Base-by-base conservation (phyloP, 805 yeast species). In the Jamesozyma gamospora region DNA sequence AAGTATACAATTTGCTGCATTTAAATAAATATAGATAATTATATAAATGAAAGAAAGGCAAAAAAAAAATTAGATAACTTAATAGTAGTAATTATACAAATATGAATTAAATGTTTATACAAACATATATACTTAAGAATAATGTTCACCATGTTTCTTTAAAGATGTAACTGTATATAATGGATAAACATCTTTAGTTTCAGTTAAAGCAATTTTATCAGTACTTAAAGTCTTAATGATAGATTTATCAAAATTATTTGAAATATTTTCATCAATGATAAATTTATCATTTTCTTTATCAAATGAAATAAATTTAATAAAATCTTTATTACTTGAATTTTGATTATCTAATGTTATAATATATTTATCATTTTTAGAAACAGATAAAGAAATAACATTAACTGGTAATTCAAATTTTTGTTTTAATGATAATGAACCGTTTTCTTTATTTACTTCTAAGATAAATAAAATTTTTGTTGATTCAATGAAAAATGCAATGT, bases 81-180 rank as follows among this genome's bases (percentile, higher is more conserved):
- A 33, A 13, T 14, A 14, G 6, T 14, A 14, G 15, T 30, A 4
- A 32, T 32, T 32, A 19, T 32, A 27, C 25, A 27, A 30, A 10
- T n/a, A 30, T n/a, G 19, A 14, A 14, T n/a, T 30, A 30, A 10
- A 14, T n/a, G 16, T 12, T 12, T 13, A 28, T 14, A 28, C 7
- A 28, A 14, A 19, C 16, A 37, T 11, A 25, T 26, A 19, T 14
- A 26, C 15, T 43, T 45, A 56, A 11, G 60, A 54, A 35, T 48
- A 66, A 44, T 61, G 65, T 52, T 77, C 82, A 35, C 80, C 79
- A 53, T 79, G 72, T 58, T 77, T 77, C 49, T 81, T 70, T 52
- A 77, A 66, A 15, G 70, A 56, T 42, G 67, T 65, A 35, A 69
- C 58, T 39, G 65, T 60, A 51, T 74, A 74, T 50, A 77, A 65